Conservation (phyloP, 345 rosid species). For the Raphanus sativus region DNA sequence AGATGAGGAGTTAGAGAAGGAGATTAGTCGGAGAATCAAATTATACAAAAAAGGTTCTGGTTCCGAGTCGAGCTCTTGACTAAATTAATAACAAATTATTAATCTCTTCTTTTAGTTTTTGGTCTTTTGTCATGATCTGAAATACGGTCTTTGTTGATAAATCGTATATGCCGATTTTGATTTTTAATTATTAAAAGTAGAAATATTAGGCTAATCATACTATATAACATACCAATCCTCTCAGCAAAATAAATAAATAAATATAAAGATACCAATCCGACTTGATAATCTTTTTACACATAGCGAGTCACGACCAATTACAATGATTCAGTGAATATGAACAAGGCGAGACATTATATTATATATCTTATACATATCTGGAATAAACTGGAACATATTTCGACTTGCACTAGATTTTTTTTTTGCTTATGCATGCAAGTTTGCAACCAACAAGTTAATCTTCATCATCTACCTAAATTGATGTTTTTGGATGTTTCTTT, state of each 20-base stretch:
- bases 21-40: constrained; percentile 57
- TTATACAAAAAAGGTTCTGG: constrained; percentile 40
- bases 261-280: background rate
- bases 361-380: background rate
- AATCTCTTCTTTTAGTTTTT: background rate
- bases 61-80: constrained; percentile 29
- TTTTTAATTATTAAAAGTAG: background rate
- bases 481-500: constrained; percentile 27
- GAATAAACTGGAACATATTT: background rate
- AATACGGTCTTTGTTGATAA: constrained; percentile 15
- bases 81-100: background rate
- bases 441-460: background rate
- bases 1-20: constrained; percentile 70
- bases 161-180: constrained; percentile 16
- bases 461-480: background rate
- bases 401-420: background rate
- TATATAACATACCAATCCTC: background rate
- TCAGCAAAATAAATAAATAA: background rate
- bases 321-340: too few relatives aligned
- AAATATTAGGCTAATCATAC: background rate
- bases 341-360: background rate
- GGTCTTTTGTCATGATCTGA: constrained; percentile 3
- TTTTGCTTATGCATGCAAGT: constrained; percentile 12
- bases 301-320: background rate
- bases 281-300: background rate